A percentile compares a stretch with the other conserved stretches of the same genome.
Conservation (phyloP, 176 grass and related monocot genomes). For the Saccharum spontaneum region DNA sequence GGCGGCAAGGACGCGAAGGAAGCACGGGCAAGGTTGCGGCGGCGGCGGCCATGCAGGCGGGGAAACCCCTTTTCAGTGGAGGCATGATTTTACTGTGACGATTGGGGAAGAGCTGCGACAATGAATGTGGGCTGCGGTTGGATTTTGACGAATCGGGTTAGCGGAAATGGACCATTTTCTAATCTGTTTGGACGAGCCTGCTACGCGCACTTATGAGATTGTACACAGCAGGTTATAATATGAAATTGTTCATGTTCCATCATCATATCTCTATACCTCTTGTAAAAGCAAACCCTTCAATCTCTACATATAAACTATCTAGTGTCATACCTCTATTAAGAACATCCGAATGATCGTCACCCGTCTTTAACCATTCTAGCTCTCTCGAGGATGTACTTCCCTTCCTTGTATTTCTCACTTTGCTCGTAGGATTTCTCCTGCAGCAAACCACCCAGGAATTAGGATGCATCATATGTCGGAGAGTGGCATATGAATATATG, state of each 20-base stretch:
- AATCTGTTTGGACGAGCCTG: background rate
- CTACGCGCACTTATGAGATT: background rate
- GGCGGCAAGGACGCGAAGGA: no score
- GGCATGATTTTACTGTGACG: background rate
- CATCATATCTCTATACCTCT: background rate
- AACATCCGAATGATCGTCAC: constrained; percentile 18
- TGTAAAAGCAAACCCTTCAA: background rate
- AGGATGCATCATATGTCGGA: background rate
- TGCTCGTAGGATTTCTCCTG: constrained; percentile 74
- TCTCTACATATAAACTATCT: background rate
- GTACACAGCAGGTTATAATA: background rate
- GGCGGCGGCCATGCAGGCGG: no score
- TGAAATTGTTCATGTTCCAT: background rate
- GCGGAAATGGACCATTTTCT: background rate
- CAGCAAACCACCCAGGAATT: background rate
- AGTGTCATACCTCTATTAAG: background rate
- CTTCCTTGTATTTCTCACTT: constrained; percentile 79
- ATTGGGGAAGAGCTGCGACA: no score
- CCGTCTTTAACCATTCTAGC: constrained; percentile 57
- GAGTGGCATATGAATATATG: background rate
- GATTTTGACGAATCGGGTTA: background rate
- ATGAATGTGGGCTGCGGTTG: background rate
- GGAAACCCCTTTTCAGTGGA: background rate
- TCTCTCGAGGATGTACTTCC: constrained; percentile 70
- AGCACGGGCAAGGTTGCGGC: no score